phyloP scores from a whole-genome alignment of 306 rosid genomes.

The Quillaja saponaria region DNA sequence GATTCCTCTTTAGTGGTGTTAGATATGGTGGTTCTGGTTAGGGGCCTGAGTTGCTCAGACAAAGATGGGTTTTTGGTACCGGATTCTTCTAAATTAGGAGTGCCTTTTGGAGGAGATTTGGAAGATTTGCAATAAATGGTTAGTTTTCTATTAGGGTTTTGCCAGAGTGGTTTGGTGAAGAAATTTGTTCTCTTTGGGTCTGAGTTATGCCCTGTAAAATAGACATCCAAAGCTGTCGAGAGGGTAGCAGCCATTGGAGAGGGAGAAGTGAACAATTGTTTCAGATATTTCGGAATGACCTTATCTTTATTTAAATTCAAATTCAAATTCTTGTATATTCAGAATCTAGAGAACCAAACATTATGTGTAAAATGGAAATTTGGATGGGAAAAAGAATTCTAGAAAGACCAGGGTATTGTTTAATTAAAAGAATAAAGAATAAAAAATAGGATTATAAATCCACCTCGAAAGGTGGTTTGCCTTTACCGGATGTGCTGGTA shows the following conservation, averaged over 20 bases:
- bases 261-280: neutral
- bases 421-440: too few relatives aligned
- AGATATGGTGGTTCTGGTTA: constrained; percentile 59
- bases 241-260: constrained; percentile 66
- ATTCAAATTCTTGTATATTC: neutral
- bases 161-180: constrained; percentile 36
- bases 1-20: constrained; percentile 36
- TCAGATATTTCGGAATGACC: constrained; percentile 27
- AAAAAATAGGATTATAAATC: neutral
- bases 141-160: constrained; percentile 28
- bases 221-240: constrained; percentile 52
- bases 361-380: neutral
- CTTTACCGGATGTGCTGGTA: constrained; percentile 30
- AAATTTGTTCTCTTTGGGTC: constrained; percentile 55
- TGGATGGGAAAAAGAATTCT: neutral
- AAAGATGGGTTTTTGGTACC: constrained; percentile 52
- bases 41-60: constrained; percentile 78
- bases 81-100: constrained; percentile 35
- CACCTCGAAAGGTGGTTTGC: constrained; percentile 18
- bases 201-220: constrained; percentile 40
- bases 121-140: constrained; percentile 44
- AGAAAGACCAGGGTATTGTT: too few relatives aligned
- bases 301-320: constrained; percentile 33
- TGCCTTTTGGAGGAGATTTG: constrained; percentile 29
- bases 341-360: neutral